Evolutionary conservation across 352 stramenopile genomes (phyloP), one percentile per base, ranked within the genome.

Genomic region (Pythium phragmiticola): DNA sequence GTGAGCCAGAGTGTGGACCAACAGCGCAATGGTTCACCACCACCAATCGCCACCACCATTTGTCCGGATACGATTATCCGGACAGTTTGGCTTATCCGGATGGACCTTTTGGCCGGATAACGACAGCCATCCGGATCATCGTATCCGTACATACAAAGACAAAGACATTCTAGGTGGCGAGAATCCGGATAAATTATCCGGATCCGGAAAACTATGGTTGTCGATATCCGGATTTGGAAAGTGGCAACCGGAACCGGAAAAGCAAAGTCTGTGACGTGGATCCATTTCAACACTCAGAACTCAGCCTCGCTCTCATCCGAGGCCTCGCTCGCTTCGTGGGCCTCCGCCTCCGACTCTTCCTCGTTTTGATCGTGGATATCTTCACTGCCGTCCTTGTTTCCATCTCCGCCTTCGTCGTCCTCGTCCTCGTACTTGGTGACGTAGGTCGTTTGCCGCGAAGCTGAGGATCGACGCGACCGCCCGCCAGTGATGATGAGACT

Each of bases 401-500:
- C 57, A 16, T 41, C 54, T 1, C 52, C 59, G 17, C 42, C 17
- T 37, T 56, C 47, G 39, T 73, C 61, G 2, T 63, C 50, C 16
- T 66, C 60, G 7, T 68, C 61, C 36, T 63, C 45, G 16, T 48
- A 34, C 34, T 17, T 39, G 36, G 34, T 50, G 21, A 37, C 39
- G 39, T 64, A 73, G 12, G 46, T 63, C 8, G 56, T 9, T 50
- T 36, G 58, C 28, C 52, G 34, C 7, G 39, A 49, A 39, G 66
- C 17, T n/a, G 51, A 39, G 4, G 37, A 51, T 23, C 67, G 67
- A 48, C 67, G 67, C 46, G 67, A 60, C 1, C 67, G 67, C n/a
- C 57, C 57, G 30, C 37, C 53, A 23, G 26, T 66, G 57, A 94
- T 89, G 64, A 95, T 95, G 14, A 90, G 62, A 23, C 74, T 90